phyloP scores from a whole-genome alignment of 495 filamentous ascomycete species.

The Cudoniella acicularis region DNA sequence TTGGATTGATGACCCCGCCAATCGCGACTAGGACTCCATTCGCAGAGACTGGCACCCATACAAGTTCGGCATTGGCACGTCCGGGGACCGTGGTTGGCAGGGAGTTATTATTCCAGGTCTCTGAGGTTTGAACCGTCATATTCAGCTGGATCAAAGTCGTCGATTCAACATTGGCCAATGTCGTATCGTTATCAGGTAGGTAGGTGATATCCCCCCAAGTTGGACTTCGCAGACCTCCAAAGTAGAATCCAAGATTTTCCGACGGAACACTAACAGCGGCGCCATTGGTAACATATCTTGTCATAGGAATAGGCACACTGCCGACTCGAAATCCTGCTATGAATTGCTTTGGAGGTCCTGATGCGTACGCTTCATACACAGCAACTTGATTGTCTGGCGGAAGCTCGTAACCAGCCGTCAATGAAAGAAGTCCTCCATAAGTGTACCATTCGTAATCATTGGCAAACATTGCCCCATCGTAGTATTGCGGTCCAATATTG shows the following conservation, averaged over 20 bases:
- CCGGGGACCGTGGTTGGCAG: conserved; percentile 47
- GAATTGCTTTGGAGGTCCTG: conserved; percentile 40
- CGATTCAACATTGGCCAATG: conserved; percentile 33
- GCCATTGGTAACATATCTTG: conserved; percentile 61
- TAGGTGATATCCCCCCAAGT: conserved; percentile 43
- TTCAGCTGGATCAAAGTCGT: conserved; percentile 58
- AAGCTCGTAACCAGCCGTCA: conserved; percentile 16
- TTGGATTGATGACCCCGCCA: conserved; percentile 60
- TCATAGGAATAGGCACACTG: conserved; percentile 42
- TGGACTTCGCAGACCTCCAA: conserved; percentile 54
- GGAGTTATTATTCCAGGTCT: conserved; percentile 53
- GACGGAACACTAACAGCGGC: conserved; percentile 62
- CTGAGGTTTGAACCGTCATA: conserved; percentile 44
- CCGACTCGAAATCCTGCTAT: conserved; percentile 34
- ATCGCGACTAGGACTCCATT: conserved; percentile 62
- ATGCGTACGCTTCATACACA: conserved; percentile 49
- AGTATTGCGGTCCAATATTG: conserved; percentile 56
- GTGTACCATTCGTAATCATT: conserved; percentile 58
- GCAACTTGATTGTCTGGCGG: conserved; percentile 38
- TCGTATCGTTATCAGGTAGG: conserved; percentile 21
- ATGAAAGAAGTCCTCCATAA: conserved; percentile 42
- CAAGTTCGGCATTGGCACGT: conserved; percentile 59
- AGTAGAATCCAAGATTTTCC: conserved; percentile 71
- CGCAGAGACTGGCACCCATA: conserved; percentile 65
- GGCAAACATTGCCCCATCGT: conserved; percentile 61